Percentiles rank a stretch among this genome's conserved stretches.
phyloP scores from a whole-genome alignment of 2,329 filamentous ascomycete genomes.

The Emydomyces testavorans region DNA sequence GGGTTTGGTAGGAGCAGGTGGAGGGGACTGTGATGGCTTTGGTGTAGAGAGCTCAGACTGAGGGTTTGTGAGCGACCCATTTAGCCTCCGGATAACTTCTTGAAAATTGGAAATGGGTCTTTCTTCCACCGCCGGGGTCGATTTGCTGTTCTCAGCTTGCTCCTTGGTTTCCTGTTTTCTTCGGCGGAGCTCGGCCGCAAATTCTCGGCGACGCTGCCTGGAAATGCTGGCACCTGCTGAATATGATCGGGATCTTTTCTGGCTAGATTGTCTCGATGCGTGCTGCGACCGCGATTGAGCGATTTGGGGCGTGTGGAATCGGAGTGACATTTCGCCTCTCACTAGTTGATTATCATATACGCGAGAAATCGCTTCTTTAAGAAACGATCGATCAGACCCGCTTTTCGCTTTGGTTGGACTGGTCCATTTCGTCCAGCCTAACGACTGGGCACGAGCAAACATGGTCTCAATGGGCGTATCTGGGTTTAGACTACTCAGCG shows the following conservation, averaged over 20 bases:
- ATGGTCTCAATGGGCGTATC: constrained; percentile 33
- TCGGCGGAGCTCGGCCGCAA: constrained; percentile 26
- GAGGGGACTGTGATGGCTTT: neutral
- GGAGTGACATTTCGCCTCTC: constrained; percentile 1
- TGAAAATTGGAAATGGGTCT: constrained; percentile 33
- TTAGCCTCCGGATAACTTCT: constrained; percentile 28
- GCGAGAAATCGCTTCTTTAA: constrained; percentile 49
- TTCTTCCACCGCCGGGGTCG: constrained; percentile 22
- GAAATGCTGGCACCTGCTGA: constrained; percentile 14
- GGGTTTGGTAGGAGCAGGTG: neutral
- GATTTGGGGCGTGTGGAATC: constrained; percentile 6
- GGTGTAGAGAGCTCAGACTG: neutral
- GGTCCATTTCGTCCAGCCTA: constrained; percentile 49
- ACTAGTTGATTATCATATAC: constrained; percentile 42
- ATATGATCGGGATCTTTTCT: neutral
- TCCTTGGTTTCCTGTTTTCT: constrained; percentile 18
- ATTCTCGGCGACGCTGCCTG: constrained; percentile 25
- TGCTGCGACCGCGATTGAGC: constrained; percentile 16
- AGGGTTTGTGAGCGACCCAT: constrained; percentile 15
- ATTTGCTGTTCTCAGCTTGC: constrained; percentile 9
- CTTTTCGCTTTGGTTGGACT: constrained; percentile 31
- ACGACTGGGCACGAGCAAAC: constrained; percentile 43
- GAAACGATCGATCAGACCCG: constrained; percentile 44
- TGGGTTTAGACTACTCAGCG: constrained; percentile 36
- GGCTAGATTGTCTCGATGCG: constrained; percentile 9